phyloP scores from a whole-genome alignment of 768 basidiomycete genomes.

The Xerocomellus amylosporus region DNA sequence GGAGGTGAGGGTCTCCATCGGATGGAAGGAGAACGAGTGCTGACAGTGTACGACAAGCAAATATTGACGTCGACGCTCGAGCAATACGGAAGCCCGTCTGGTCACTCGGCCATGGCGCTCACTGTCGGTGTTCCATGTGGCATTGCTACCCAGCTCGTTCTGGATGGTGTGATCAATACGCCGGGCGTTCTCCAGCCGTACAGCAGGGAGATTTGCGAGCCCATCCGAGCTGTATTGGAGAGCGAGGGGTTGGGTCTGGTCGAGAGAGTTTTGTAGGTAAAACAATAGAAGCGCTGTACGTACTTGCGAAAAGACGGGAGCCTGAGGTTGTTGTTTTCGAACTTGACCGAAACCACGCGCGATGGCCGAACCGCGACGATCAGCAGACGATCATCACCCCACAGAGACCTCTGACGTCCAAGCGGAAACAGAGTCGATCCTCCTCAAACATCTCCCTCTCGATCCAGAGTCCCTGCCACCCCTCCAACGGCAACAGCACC shows the following conservation, averaged over 20 bases:
- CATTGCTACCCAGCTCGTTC: conserved; percentile 85
- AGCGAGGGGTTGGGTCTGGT: conserved; percentile 71
- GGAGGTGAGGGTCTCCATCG: conserved; percentile 41
- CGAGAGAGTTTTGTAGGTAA: conserved; percentile 59
- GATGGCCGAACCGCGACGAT: conserved; percentile 29
- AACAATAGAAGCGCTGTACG: neutral
- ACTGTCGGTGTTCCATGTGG: conserved; percentile 94
- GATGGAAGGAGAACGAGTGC: neutral
- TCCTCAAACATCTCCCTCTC: conserved; percentile 53
- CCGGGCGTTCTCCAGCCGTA: conserved; percentile 89
- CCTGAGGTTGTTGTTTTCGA: neutral
- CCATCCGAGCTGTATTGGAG: conserved; percentile 64
- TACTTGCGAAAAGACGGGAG: no score
- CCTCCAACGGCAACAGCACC: conserved; percentile 63
- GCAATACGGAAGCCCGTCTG: conserved; percentile 75
- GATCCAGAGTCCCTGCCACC: conserved; percentile 29
- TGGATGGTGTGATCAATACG: conserved; percentile 77
- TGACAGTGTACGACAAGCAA: conserved; percentile 44
- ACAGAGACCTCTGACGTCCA: conserved; percentile 65
- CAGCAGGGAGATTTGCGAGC: conserved; percentile 78
- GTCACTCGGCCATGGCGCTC: conserved; percentile 87
- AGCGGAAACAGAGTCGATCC: conserved; percentile 60
- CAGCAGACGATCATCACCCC: conserved; percentile 56
- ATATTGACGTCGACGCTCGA: conserved; percentile 90
- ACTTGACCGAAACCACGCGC: neutral